Base-by-base conservation (phyloP, 2,329 filamentous ascomycete genomes). In the Ophiostoma sp. region DNA sequence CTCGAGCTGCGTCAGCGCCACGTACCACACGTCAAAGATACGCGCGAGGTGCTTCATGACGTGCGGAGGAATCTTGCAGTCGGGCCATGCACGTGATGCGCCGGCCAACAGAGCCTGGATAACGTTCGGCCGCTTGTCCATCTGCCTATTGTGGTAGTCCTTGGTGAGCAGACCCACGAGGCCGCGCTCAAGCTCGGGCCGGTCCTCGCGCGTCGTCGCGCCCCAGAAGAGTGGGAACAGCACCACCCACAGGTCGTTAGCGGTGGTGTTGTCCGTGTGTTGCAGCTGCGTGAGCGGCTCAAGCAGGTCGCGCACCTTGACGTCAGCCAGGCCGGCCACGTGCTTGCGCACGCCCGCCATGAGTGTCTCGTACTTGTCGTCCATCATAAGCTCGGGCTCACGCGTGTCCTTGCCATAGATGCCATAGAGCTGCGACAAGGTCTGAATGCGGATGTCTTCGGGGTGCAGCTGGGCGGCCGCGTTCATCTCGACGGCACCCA, bases 11-110 rank as follows among this genome's bases (percentile, higher is more conserved):
- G 92, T 91, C 28, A 97, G 88, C 17, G 93, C 93, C n/a, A 94
- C 95, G 80, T 99, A 99, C 97, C 96, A 99, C 0, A 92, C 93
- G 81, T 98, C 95, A 80, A 97, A 99, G 0, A 94, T 97, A 81
- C 93, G 93, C 25, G 94, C 95, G 72, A 97, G 88, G 78, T 95
- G 98, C 80, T 99, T 99, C 84, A 99, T 90, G 50, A 98, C 94
- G 79, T 99, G 96, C 0, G 96, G 94, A 7, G 96, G 96, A 69
- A 99, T 90, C 82, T 96, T 97, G 83, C 96, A 97, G 28, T 93
- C 89, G 0, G 96, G 95, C 83, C 88, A 93, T 1, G 95, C 91
- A 78, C 92, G 92, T 17, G 95, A 93, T 48, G 93, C 92, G 55
- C 94, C 96, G 78, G 97, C 93, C 6, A 99, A 87, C 73, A 99